These are phyloP conservation scores for Calonectria crousiana DNA, from an alignment of 2,329 filamentous ascomycete genomes.

Conservation along the genomic window DNA sequence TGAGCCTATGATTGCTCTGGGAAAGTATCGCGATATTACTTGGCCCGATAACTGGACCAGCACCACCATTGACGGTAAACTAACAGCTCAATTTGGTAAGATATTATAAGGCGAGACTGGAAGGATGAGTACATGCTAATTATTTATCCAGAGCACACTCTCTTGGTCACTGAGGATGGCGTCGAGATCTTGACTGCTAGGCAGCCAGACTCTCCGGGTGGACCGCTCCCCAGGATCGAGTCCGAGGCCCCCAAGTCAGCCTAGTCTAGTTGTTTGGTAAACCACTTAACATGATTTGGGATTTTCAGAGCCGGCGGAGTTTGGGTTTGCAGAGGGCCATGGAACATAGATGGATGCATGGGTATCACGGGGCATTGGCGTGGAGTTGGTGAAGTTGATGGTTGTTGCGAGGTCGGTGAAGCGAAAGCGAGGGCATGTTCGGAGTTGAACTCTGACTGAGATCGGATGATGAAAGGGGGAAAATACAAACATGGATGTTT, in stretches of 20 bases:
- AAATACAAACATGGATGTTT: background rate
- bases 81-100: constrained; percentile 92
- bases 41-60: constrained; percentile 99
- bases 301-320: background rate
- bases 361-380: constrained; percentile 14
- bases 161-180: constrained; percentile 85
- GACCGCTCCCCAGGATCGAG: constrained; percentile 71
- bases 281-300: background rate
- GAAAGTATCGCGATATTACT: constrained; percentile 90
- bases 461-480: background rate
- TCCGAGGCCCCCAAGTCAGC: constrained; percentile 22
- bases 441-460: background rate
- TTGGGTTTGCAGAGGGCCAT: background rate
- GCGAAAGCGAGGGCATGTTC: background rate
- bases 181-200: constrained; percentile 86
- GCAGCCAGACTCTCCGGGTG: constrained; percentile 79
- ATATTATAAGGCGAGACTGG: background rate
- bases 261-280: background rate
- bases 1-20: constrained; percentile 96
- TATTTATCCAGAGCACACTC: constrained; percentile 74
- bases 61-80: constrained; percentile 88
- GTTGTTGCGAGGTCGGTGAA: background rate
- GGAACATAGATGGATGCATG: constrained; percentile 5
- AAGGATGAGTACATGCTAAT: constrained; percentile 35
- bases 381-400: constrained; percentile 12